A percentile compares a stretch with the other conserved stretches of the same genome.
These are phyloP conservation scores for Haplographium delicatum DNA, from an alignment of 495 filamentous ascomycete genomes.

Conservation along the genomic window DNA sequence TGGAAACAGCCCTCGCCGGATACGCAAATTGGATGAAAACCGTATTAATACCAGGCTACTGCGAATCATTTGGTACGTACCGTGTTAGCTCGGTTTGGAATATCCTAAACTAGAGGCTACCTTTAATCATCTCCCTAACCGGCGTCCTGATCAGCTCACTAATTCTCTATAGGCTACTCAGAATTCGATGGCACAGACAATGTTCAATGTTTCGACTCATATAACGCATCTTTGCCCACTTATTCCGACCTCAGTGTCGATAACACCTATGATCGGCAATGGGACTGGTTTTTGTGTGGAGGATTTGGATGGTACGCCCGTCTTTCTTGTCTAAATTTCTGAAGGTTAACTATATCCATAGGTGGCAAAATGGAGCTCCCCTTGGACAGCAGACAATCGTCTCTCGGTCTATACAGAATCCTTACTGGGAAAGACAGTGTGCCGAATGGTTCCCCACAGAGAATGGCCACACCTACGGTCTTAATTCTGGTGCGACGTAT, in stretches of 20 bases:
- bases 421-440: conserved; percentile 56
- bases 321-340: not conserved
- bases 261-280: conserved; percentile 53
- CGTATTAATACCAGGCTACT: conserved; percentile 37
- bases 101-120: not conserved
- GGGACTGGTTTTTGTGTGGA: conserved; percentile 60
- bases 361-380: conserved; percentile 52
- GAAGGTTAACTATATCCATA: conserved; percentile 43
- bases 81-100: not conserved
- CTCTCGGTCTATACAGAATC: conserved; percentile 48
- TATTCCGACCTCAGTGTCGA: conserved; percentile 47
- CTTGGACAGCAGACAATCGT: conserved; percentile 36
- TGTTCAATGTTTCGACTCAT: conserved; percentile 50
- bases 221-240: conserved; percentile 48
- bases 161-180: not conserved
- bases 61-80: conserved; percentile 33
- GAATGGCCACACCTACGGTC: conserved; percentile 14
- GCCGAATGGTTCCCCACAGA: conserved; percentile 47
- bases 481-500: conserved; percentile 32
- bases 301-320: conserved; percentile 27
- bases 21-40: conserved; percentile 48
- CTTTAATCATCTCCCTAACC: no score
- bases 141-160: not conserved
- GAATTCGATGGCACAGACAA: conserved; percentile 34
- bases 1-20: conserved; percentile 45